Evolutionary conservation across 495 filamentous ascomycete species (phyloP).

Genomic region (Lasiosphaeris hirsuta): DNA sequence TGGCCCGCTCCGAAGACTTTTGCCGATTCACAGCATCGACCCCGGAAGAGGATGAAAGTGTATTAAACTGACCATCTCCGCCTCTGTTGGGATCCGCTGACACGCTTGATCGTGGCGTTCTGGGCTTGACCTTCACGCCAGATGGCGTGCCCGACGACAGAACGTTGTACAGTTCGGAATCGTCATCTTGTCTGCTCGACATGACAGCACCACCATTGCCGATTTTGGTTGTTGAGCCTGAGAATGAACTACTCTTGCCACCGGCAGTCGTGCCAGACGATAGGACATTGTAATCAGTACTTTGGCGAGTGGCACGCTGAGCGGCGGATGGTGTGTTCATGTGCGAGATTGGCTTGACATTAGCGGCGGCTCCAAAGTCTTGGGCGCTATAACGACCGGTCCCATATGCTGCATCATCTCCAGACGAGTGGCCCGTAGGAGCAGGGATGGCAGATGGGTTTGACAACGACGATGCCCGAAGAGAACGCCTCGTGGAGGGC

Average conservation of each 20-base stretch:
- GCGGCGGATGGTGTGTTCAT: too few relatives aligned
- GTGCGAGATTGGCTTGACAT: constrained; percentile 13
- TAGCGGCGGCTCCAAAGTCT: constrained; percentile 25
- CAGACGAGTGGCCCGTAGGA: background rate
- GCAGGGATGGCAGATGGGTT: background rate
- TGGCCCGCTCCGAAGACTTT: too few relatives aligned
- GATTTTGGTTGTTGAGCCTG: too few relatives aligned
- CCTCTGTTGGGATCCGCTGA: background rate
- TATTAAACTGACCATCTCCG: constrained; percentile 7
- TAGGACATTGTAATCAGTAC: background rate
- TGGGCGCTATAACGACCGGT: constrained; percentile 17
- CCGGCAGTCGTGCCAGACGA: constrained; percentile 2
- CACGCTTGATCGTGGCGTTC: too few relatives aligned
- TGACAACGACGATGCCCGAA: background rate
- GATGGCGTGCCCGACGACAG: too few relatives aligned
- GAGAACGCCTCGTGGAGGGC: background rate
- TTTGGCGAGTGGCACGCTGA: background rate
- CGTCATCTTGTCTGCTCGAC: too few relatives aligned
- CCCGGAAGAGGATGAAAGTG: background rate
- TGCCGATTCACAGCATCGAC: background rate
- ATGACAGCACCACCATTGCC: too few relatives aligned
- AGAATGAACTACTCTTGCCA: background rate
- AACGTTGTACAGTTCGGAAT: too few relatives aligned
- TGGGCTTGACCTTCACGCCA: too few relatives aligned
- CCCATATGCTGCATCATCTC: constrained; percentile 1